Evolutionary conservation across 2,329 filamentous ascomycete genomes (phyloP).

Genomic region (Talaromyces amestolkiae): DNA sequence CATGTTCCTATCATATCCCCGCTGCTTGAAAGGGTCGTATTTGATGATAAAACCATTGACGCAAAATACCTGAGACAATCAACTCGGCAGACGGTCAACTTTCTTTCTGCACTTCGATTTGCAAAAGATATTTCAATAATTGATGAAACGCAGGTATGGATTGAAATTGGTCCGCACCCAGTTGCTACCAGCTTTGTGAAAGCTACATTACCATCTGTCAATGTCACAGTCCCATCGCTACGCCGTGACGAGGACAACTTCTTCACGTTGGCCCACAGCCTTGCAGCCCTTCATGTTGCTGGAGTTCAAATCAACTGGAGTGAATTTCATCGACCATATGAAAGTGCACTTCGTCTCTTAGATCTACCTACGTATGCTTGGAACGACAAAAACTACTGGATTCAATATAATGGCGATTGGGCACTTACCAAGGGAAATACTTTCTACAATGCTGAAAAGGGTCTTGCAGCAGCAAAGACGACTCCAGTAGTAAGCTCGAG

Average conservation of each 20-base stretch:
- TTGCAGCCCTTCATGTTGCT: constrained; percentile 59
- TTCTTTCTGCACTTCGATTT: constrained; percentile 60
- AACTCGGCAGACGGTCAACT: constrained; percentile 67
- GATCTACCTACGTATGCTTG: constrained; percentile 67
- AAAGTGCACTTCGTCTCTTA: constrained; percentile 57
- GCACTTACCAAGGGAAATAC: constrained; percentile 65
- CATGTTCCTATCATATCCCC: constrained; percentile 47
- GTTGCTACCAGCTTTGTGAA: constrained; percentile 68
- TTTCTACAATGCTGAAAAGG: constrained; percentile 1
- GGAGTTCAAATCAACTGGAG: constrained; percentile 68
- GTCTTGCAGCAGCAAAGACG: not conserved
- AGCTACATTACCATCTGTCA: constrained; percentile 56
- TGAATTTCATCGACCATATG: constrained; percentile 65
- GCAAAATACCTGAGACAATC: constrained; percentile 64
- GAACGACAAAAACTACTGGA: constrained; percentile 71
- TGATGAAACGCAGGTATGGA: constrained; percentile 65
- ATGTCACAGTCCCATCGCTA: constrained; percentile 59
- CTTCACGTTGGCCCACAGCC: constrained; percentile 60
- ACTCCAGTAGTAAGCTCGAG: constrained; percentile 27
- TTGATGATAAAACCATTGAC: constrained; percentile 32
- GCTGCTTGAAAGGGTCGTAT: constrained; percentile 44
- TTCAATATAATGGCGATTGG: constrained; percentile 70
- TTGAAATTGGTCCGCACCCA: constrained; percentile 73
- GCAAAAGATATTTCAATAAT: constrained; percentile 60
- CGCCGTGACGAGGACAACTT: constrained; percentile 63